phyloP scores from a whole-genome alignment of 257 asterid species.

The Capsicum pubescens region DNA sequence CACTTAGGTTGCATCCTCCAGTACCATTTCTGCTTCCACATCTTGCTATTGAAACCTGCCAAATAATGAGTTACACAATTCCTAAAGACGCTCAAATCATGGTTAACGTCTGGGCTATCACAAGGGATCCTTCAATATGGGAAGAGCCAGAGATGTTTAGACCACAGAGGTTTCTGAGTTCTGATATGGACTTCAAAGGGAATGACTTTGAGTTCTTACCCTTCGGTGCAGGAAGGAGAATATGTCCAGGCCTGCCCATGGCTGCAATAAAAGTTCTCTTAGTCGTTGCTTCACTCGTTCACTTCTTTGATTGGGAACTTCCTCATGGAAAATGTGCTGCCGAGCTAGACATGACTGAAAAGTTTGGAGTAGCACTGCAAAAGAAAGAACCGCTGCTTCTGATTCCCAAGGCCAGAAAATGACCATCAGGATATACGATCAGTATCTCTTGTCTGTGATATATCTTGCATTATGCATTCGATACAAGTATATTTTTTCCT shows the following conservation, averaged over 20 bases:
- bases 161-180: constrained; percentile 47
- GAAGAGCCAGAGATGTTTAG: constrained; percentile 42
- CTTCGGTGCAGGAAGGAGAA: constrained; percentile 58
- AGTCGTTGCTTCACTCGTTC: constrained; percentile 39
- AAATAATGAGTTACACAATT: constrained; percentile 41
- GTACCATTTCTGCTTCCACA: constrained; percentile 48
- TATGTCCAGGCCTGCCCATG: constrained; percentile 57
- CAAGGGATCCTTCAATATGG: constrained; percentile 50
- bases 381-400: constrained; percentile 41
- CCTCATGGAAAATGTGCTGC: constrained; percentile 26
- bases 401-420: constrained; percentile 43
- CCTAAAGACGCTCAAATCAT: constrained; percentile 44
- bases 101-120: constrained; percentile 49
- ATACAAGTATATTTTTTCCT: not conserved
- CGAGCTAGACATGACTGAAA: constrained; percentile 37
- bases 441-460: not conserved
- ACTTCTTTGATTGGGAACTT: constrained; percentile 44
- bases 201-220: constrained; percentile 51
- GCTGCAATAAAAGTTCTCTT: constrained; percentile 40
- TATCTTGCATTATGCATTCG: not conserved
- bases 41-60: constrained; percentile 42
- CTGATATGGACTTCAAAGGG: constrained; percentile 47
- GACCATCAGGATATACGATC: not conserved
- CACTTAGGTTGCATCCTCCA: constrained; percentile 60
- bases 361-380: constrained; percentile 35